Conservation (phyloP, 306 rosid species). For the Abrus precatorius region DNA sequence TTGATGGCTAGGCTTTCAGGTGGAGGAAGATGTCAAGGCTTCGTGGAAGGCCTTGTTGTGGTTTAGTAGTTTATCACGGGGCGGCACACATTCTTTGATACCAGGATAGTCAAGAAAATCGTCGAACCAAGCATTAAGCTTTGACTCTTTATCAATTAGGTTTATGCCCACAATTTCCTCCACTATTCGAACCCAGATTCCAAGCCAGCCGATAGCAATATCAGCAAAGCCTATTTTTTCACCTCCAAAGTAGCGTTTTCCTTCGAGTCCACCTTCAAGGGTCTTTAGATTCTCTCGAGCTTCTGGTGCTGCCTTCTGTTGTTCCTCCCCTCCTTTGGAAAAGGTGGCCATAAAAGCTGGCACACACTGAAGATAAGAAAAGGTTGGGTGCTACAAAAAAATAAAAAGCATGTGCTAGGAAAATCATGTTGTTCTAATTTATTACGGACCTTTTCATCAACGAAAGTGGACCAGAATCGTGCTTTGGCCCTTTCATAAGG, state of each 20-base stretch:
- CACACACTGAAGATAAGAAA: conserved; percentile 43
- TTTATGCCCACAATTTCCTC: conserved; percentile 53
- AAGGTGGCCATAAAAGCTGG: conserved; percentile 54
- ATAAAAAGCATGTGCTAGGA: not conserved
- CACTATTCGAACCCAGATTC: conserved; percentile 40
- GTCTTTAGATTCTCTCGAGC: conserved; percentile 57
- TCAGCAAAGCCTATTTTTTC: conserved; percentile 59
- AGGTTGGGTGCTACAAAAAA: not conserved
- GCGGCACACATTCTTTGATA: conserved; percentile 55
- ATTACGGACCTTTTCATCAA: conserved; percentile 55
- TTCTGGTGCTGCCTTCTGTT: conserved; percentile 58
- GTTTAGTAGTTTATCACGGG: conserved; percentile 52
- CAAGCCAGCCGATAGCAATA: conserved; percentile 62
- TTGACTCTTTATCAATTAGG: conserved; percentile 51
- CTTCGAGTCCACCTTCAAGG: conserved; percentile 57
- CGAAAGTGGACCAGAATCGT: conserved; percentile 60
- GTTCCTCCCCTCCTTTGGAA: conserved; percentile 57
- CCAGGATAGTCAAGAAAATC: conserved; percentile 47
- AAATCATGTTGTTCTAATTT: not conserved
- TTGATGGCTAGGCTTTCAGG: conserved; percentile 39
- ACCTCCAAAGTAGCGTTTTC: conserved; percentile 58
- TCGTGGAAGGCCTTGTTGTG: conserved; percentile 42
- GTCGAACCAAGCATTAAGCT: conserved; percentile 54
- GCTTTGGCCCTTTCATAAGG: conserved; percentile 60
- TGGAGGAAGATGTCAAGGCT: conserved; percentile 46